Conservation (phyloP, 768 basidiomycete species). For the Fomitopsis pulvina region DNA sequence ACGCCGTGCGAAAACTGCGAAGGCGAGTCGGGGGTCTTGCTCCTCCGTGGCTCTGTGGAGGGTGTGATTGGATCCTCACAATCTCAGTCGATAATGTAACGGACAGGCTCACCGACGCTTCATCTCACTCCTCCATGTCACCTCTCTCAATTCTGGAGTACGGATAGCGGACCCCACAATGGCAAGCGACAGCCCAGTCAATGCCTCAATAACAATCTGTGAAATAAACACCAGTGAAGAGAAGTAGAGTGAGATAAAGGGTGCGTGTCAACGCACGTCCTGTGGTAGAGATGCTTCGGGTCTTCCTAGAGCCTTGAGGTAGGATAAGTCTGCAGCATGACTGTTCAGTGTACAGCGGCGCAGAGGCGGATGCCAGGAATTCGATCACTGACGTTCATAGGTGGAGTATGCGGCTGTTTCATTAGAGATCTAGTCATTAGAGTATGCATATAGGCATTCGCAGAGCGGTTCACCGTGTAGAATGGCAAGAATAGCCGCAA, state of each 20-base stretch:
- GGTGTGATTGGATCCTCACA: neutral
- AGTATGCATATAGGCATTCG: neutral
- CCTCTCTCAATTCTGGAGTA: constrained; percentile 65
- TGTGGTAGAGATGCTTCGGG: constrained; percentile 61
- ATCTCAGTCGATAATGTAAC: neutral
- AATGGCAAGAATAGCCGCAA: constrained; percentile 14
- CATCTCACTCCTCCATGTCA: constrained; percentile 91
- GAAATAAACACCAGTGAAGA: neutral
- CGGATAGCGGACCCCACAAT: constrained; percentile 68
- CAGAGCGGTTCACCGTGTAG: constrained; percentile 13
- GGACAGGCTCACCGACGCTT: constrained; percentile 52
- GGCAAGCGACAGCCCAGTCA: constrained; percentile 58
- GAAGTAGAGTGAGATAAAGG: neutral
- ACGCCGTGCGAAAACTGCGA: constrained; percentile 18
- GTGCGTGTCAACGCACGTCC: constrained; percentile 38
- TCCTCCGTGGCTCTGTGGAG: constrained; percentile 16
- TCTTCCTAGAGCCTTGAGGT: constrained; percentile 66
- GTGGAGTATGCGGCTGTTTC: constrained; percentile 68
- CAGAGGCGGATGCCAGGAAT: neutral
- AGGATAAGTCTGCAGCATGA: constrained; percentile 54
- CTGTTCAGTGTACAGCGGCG: neutral
- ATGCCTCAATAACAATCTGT: constrained; percentile 64
- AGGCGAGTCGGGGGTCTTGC: constrained; percentile 19
- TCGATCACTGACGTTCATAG: constrained; percentile 58
- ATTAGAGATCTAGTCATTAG: neutral